Evolutionary conservation across 2,329 filamentous ascomycete species (phyloP), one percentile per base, ranked within the genome.

Genomic region (Alternaria dauci): DNA sequence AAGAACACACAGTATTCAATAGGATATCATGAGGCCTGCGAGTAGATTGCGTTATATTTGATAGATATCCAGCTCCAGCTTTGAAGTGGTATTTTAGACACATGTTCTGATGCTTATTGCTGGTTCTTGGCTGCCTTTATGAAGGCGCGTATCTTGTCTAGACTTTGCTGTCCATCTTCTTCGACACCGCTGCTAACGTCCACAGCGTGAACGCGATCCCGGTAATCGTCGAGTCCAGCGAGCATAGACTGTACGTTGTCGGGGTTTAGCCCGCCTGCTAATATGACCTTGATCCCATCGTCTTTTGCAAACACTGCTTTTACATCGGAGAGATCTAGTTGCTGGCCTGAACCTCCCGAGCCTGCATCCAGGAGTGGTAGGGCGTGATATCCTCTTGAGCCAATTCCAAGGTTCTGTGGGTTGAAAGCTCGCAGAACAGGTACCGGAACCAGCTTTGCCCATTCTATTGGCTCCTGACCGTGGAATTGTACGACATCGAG

Each of bases 161-260:
- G 71, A 78, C 89, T 91, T 79, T 99, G 95, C 74, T 88, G 83
- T 2, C 93, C 94, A 36, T 88, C 89, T 32, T 74, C 72, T 80
- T 98, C 95, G 2, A 99, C 93, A 0, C 96, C 96, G 73, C 92
- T 97, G 78, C 93, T 97, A 20, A 97, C 92, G 81, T 99, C 95
- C 4, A 99, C 91, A 2, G 90, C 94, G 34, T 93, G 82, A 12
- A 97, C 87, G 61, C 89, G 87, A 9, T 83, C 83, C 26, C 83
- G 82, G 9, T 87, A 76, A 7, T 85, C 82, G 0, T 88, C 90
- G 16, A 94, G 81, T 14, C 85, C 84, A 23, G 83, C 81, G 18
- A 99, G 81, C 8, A 87, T 85, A 5, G 87, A 82, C 1, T 82
- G 82, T 5, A 99, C 91, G 72, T 97, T 99, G 3, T 89, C 87